These are phyloP conservation scores for Erigeron philadelphicus DNA, from an alignment of 140 eudicot species.

Conservation along the genomic window DNA sequence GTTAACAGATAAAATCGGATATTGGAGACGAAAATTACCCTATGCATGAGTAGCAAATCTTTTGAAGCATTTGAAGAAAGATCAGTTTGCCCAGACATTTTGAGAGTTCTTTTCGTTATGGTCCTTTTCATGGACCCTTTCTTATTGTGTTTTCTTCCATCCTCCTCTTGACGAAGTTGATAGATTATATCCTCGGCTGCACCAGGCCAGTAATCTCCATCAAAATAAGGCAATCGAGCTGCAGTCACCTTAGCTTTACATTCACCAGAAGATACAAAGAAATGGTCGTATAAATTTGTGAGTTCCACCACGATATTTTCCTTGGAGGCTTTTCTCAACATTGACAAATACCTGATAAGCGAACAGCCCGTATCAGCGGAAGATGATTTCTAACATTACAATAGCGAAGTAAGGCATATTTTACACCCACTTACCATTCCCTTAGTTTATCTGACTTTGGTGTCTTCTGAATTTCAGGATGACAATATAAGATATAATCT, in stretches of 20 bases:
- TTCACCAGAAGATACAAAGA: slow-evolving; percentile 50
- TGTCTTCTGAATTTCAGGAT: slow-evolving; percentile 95
- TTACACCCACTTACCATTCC: slow-evolving; percentile 67
- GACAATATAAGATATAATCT: slow-evolving; percentile 92
- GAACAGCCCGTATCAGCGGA: slow-evolving; percentile 13
- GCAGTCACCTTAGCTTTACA: slow-evolving; percentile 56
- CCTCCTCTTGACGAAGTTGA: slow-evolving; percentile 48
- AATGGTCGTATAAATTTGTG: slow-evolving; percentile 57
- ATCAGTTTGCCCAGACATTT: slow-evolving; percentile 60
- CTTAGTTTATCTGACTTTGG: slow-evolving; percentile 95
- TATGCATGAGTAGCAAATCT: slow-evolving; percentile 65
- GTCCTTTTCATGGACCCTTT: slow-evolving; percentile 40
- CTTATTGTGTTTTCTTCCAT: slow-evolving; percentile 35
- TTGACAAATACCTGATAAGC: slow-evolving; percentile 56
- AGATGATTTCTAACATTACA: slow-evolving; percentile 4
- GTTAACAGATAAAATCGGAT: neutral
- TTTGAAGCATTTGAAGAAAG: slow-evolving; percentile 48
- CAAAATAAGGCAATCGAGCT: slow-evolving; percentile 75
- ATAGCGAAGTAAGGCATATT: neutral
- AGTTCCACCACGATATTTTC: slow-evolving; percentile 49
- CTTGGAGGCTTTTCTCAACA: slow-evolving; percentile 55
- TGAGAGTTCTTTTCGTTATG: slow-evolving; percentile 48
- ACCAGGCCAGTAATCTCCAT: slow-evolving; percentile 70
- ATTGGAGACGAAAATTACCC: slow-evolving; percentile 27
- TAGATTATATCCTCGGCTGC: slow-evolving; percentile 50